phyloP scores from a whole-genome alignment of 2,329 filamentous ascomycete genomes.

The Rhynchosporium secalis region DNA sequence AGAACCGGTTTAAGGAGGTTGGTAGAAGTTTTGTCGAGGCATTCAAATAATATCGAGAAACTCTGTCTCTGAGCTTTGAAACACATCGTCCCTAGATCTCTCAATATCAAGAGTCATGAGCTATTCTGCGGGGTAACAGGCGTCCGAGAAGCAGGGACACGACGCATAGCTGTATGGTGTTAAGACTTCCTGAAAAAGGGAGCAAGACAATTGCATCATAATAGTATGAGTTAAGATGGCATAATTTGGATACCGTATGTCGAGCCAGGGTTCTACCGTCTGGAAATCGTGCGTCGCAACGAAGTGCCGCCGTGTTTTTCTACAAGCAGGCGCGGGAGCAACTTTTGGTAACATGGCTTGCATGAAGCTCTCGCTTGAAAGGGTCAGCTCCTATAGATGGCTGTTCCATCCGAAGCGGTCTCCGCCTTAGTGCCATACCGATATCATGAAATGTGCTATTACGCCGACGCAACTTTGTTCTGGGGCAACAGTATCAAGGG shows the following conservation, averaged over 20 bases:
- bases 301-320: neutral
- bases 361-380: slow-evolving; percentile 2
- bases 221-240: neutral
- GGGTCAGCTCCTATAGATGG: neutral
- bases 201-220: neutral
- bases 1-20: slow-evolving; percentile 8
- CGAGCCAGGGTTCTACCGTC: neutral
- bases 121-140: neutral
- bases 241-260: neutral
- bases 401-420: neutral
- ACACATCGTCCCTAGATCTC: slow-evolving; percentile 46
- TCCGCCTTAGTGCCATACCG: neutral
- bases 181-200: neutral
- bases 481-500: neutral
- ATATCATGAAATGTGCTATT: slow-evolving; percentile 1
- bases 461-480: neutral
- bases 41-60: slow-evolving; percentile 35
- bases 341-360: neutral
- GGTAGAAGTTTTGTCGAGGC: slow-evolving; percentile 38
- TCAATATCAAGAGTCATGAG: slow-evolving; percentile 43
- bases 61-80: slow-evolving; percentile 42
- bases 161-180: slow-evolving; percentile 3
- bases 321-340: neutral
- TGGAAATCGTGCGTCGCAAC: neutral
- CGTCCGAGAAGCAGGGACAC: neutral